Evolutionary conservation across 306 rosid genomes (phyloP).

Genomic region (Boehmeria nivea): DNA sequence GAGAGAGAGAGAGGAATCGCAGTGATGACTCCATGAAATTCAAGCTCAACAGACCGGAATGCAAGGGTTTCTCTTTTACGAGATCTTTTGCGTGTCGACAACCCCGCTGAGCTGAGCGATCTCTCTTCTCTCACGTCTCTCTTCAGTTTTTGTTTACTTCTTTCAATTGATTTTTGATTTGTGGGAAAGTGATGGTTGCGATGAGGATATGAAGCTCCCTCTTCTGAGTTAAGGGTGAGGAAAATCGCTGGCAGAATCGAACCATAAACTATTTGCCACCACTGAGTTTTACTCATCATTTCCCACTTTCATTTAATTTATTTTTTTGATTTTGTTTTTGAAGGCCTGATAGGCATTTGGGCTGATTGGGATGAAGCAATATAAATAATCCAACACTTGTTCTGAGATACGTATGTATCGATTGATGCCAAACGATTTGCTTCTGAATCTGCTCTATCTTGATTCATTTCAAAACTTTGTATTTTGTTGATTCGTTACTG

Average conservation of each 20-base stretch:
- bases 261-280: conserved; percentile 50
- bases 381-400: conserved; percentile 46
- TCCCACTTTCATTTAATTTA: background rate
- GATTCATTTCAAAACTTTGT: background rate
- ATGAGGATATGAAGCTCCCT: conserved; percentile 74
- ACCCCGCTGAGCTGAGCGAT: conserved; percentile 91
- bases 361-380: conserved; percentile 35
- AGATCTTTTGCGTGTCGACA: conserved; percentile 66
- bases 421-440: conserved; percentile 23
- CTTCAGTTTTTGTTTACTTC: background rate
- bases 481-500: background rate
- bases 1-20: conserved; percentile 21
- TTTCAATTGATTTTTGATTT: background rate
- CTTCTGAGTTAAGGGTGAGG: conserved; percentile 67
- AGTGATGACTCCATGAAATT: conserved; percentile 49
- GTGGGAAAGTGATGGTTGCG: conserved; percentile 35
- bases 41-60: conserved; percentile 99
- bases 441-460: conserved; percentile 35
- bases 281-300: conserved; percentile 38
- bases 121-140: conserved; percentile 5
- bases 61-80: conserved; percentile 54
- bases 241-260: conserved; percentile 71
- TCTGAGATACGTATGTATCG: conserved; percentile 32
- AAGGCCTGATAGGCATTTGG: no score
- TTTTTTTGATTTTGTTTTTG: no score